These are phyloP conservation scores for Tricholoma sp. DNA, from an alignment of 768 basidiomycete genomes.

Conservation along the genomic window DNA sequence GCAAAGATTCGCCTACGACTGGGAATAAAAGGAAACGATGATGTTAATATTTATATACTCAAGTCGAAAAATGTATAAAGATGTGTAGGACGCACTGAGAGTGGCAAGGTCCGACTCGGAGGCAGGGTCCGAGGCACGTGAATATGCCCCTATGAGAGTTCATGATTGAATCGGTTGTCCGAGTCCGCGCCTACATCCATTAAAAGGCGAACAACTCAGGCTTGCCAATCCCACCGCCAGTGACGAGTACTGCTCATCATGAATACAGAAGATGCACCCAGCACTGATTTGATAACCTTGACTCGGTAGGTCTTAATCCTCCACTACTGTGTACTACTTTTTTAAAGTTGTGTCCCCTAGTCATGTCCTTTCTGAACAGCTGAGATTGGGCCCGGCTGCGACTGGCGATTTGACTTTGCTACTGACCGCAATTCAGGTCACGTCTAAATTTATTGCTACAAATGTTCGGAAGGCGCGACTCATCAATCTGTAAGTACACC, in stretches of 20 bases:
- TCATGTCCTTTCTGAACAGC: conserved; percentile 84
- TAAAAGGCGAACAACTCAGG: conserved; percentile 3
- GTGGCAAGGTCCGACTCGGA: conserved; percentile 25
- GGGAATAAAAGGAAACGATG: conserved; percentile 67
- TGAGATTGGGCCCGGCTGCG: conserved; percentile 74
- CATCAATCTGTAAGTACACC: conserved; percentile 81
- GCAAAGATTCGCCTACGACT: conserved; percentile 44
- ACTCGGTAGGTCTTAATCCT: conserved; percentile 59
- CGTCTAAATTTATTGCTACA: conserved; percentile 96
- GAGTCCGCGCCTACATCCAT: conserved; percentile 19
- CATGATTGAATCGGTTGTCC: conserved; percentile 6
- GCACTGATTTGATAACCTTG: conserved; percentile 87
- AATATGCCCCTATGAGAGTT: conserved; percentile 15
- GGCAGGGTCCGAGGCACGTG: conserved; percentile 30
- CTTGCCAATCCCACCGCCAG: conserved; percentile 5
- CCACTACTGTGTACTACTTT: neutral
- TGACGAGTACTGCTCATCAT: conserved; percentile 28
- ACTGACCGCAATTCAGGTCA: conserved; percentile 92
- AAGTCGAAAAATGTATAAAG: conserved; percentile 5
- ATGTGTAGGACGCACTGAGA: conserved; percentile 8
- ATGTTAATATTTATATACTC: conserved; percentile 14
- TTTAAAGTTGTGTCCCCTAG: conserved; percentile 35
- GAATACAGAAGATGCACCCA: conserved; percentile 63
- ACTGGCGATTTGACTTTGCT: conserved; percentile 94
- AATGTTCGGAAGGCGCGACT: conserved; percentile 96